phyloP scores from a whole-genome alignment of 768 basidiomycete species.

The Suillus bovinus region DNA sequence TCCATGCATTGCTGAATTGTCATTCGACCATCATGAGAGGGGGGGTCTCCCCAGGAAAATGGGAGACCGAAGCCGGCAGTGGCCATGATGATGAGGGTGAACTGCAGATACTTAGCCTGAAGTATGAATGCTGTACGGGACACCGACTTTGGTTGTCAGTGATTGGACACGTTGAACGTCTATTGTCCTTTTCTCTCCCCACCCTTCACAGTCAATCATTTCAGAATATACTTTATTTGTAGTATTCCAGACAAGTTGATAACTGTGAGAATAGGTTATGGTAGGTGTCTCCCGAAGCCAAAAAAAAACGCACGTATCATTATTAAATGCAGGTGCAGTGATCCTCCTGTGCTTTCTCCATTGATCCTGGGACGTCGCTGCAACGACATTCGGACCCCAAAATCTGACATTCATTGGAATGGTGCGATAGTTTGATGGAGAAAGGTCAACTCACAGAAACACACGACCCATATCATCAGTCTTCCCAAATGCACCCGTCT shows the following conservation, averaged over 20 bases:
- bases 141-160: conserved; percentile 22
- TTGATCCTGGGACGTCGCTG: conserved; percentile 9
- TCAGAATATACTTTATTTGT: conserved; percentile 22
- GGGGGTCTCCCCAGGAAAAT: conserved; percentile 20
- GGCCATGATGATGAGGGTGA: conserved; percentile 23
- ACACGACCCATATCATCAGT: conserved; percentile 11
- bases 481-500: conserved; percentile 21
- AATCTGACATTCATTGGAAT: conserved; percentile 7
- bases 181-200: conserved; percentile 17
- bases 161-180: conserved; percentile 17
- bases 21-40: conserved; percentile 20
- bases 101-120: conserved; percentile 10
- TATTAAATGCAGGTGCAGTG: conserved; percentile 24
- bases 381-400: conserved; percentile 22
- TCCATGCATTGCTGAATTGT: conserved; percentile 22
- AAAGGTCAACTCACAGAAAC: conserved; percentile 20
- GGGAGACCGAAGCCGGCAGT: conserved; percentile 27
- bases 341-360: conserved; percentile 26
- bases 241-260: conserved; percentile 23
- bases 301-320: conserved; percentile 20
- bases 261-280: conserved; percentile 11
- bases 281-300: background rate
- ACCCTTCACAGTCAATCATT: conserved; percentile 19
- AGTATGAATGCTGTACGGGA: background rate
- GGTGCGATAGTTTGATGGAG: background rate